Conservation (phyloP, 805 yeast species). For the Nakazawaea ernobii region DNA sequence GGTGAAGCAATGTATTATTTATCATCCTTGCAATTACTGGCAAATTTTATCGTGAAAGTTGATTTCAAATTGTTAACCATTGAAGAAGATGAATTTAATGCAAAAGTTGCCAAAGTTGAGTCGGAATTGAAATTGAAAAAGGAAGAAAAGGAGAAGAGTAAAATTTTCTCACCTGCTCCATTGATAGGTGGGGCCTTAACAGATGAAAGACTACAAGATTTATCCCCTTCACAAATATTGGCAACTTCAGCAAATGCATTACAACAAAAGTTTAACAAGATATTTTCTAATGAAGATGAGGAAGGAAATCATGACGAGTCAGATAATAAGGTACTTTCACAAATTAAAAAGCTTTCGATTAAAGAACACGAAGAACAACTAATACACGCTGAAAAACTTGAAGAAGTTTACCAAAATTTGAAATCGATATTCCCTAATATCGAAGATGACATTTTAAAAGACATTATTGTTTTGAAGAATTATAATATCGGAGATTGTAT, state of each 20-base stretch:
- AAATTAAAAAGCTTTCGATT: constrained; percentile 23
- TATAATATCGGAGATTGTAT: constrained; percentile 69
- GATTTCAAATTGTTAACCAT: constrained; percentile 55
- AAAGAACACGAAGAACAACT: constrained; percentile 25
- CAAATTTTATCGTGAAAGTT: constrained; percentile 67
- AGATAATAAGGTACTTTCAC: neutral
- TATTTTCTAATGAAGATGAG: constrained; percentile 12
- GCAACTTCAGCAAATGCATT: constrained; percentile 30
- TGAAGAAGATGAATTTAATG: constrained; percentile 44
- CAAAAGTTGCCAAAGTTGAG: constrained; percentile 18
- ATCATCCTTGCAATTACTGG: constrained; percentile 86
- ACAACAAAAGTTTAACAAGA: constrained; percentile 26
- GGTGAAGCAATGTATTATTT: constrained; percentile 93
- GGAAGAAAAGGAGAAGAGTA: constrained; percentile 26
- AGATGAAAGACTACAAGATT: constrained; percentile 14
- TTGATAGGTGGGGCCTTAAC: constrained; percentile 14
- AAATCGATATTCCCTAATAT: constrained; percentile 70
- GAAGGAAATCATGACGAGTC: neutral
- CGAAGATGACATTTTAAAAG: constrained; percentile 63
- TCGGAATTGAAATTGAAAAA: constrained; percentile 39
- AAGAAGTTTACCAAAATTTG: constrained; percentile 43
- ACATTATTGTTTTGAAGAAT: constrained; percentile 60
- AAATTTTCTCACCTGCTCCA: constrained; percentile 11
- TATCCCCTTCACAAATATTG: constrained; percentile 28
- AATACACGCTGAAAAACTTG: constrained; percentile 36